These are phyloP conservation scores for Mycena latifolia DNA, from an alignment of 768 basidiomycete genomes.

Conservation along the genomic window DNA sequence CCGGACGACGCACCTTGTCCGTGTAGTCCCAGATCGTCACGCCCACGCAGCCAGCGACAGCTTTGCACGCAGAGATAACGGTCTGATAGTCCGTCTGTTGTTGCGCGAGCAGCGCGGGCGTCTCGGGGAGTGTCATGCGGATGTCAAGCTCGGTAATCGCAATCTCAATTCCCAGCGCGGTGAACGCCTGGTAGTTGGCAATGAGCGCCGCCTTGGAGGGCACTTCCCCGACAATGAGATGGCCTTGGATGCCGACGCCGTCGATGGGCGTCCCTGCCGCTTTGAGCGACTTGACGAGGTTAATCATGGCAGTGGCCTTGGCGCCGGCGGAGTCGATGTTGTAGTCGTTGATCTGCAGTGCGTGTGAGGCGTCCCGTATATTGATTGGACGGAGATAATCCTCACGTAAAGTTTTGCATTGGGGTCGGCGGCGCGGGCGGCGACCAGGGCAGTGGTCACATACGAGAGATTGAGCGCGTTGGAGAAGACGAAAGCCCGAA, in stretches of 20 bases:
- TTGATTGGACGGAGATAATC: too few relatives aligned
- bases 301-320: conserved; percentile 57
- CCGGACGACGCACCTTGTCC: conserved; percentile 38
- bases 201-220: conserved; percentile 56
- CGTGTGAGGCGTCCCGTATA: background rate
- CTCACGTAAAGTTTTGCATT: conserved; percentile 59
- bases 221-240: conserved; percentile 70
- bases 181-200: conserved; percentile 63
- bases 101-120: conserved; percentile 60
- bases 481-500: conserved; percentile 57
- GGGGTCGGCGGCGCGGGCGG: conserved; percentile 59
- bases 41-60: conserved; percentile 50
- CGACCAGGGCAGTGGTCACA: conserved; percentile 56
- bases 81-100: conserved; percentile 70
- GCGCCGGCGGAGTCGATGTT: conserved; percentile 47
- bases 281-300: conserved; percentile 55
- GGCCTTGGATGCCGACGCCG: conserved; percentile 70
- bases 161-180: conserved; percentile 73
- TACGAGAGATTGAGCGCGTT: conserved; percentile 51
- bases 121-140: conserved; percentile 67
- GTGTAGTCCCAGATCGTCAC: conserved; percentile 39
- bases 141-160: conserved; percentile 80
- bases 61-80: conserved; percentile 67
- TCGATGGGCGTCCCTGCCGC: conserved; percentile 56
- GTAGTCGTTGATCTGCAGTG: conserved; percentile 44